These are phyloP conservation scores for Plasmodium vivax DNA, from an alignment of 169 alveolate species.

Conservation along the genomic window DNA sequence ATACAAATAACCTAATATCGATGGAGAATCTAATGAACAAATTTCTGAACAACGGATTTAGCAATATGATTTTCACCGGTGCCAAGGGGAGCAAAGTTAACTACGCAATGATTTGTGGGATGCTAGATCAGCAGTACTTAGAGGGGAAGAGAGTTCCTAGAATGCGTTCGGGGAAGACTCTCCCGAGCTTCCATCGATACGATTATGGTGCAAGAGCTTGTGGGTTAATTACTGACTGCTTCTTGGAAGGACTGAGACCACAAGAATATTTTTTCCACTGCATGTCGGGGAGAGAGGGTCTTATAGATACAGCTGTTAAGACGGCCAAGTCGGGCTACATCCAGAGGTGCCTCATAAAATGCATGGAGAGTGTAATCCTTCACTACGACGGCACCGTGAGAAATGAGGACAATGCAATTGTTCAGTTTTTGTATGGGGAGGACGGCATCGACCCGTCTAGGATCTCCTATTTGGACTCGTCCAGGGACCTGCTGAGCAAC, in stretches of 20 bases:
- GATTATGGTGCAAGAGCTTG: constrained; percentile 97
- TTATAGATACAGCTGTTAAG: constrained; percentile 99
- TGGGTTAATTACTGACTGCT: constrained; percentile 97
- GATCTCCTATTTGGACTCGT: constrained; percentile 90
- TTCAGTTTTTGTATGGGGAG: constrained; percentile 98
- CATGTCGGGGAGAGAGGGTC: constrained; percentile 99
- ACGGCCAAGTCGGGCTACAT: constrained; percentile 98
- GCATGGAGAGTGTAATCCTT: constrained; percentile 94
- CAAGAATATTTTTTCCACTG: constrained; percentile 99
- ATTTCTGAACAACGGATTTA: constrained; percentile 97
- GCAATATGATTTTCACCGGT: constrained; percentile 98
- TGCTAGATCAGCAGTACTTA: constrained; percentile 96
- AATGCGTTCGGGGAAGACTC: constrained; percentile 94
- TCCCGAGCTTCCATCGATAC: constrained; percentile 95
- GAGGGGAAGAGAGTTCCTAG: constrained; percentile 97
- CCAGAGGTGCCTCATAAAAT: constrained; percentile 97
- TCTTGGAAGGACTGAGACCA: constrained; percentile 96
- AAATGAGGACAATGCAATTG: constrained; percentile 95
- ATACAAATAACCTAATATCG: constrained; percentile 62
- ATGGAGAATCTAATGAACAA: constrained; percentile 79
- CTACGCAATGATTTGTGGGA: constrained; percentile 94
- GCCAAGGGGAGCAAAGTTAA: constrained; percentile 97
- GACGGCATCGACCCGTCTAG: constrained; percentile 96
- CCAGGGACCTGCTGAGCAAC: constrained; percentile 83
- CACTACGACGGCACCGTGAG: constrained; percentile 98